Percentiles rank a stretch among this genome's conserved stretches.
Conservation (phyloP, 305 asterid genomes). For the Coffea humblotiana region DNA sequence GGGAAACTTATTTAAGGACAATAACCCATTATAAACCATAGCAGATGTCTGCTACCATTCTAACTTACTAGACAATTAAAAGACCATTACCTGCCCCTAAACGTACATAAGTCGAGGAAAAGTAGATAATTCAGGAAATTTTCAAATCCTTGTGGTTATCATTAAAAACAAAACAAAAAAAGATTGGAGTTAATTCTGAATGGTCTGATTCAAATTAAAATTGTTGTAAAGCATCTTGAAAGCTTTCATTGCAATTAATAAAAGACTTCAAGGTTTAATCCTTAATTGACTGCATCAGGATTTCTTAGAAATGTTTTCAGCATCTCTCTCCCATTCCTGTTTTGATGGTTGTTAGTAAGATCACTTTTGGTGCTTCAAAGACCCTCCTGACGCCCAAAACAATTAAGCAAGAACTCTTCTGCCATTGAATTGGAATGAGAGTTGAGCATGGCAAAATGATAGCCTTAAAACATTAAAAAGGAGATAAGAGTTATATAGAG, state of each 20-base stretch:
- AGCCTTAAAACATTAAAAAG: not conserved
- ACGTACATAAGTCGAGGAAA: not conserved
- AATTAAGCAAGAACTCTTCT: not conserved
- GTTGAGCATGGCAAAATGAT: not conserved
- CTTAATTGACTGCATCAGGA: not conserved
- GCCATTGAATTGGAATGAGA: not conserved
- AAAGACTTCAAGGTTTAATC: not conserved
- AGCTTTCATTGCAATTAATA: not conserved
- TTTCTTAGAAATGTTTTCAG: not conserved
- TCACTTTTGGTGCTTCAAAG: not conserved
- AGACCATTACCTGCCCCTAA: not conserved
- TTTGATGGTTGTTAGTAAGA: not conserved
- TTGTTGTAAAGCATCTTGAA: not conserved
- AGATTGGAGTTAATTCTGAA: not conserved
- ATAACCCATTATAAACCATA: not conserved
- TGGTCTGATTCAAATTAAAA: not conserved
- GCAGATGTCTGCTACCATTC: not conserved
- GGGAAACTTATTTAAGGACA: not conserved
- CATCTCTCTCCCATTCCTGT: not conserved
- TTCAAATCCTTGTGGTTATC: not conserved
- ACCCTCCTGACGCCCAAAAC: not conserved
- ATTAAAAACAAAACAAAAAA: not conserved
- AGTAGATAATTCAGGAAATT: not conserved
- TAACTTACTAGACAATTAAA: not conserved
- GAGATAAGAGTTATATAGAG: not conserved